Conservation (phyloP, 495 filamentous ascomycete species). For the Xylaria telfairii region DNA sequence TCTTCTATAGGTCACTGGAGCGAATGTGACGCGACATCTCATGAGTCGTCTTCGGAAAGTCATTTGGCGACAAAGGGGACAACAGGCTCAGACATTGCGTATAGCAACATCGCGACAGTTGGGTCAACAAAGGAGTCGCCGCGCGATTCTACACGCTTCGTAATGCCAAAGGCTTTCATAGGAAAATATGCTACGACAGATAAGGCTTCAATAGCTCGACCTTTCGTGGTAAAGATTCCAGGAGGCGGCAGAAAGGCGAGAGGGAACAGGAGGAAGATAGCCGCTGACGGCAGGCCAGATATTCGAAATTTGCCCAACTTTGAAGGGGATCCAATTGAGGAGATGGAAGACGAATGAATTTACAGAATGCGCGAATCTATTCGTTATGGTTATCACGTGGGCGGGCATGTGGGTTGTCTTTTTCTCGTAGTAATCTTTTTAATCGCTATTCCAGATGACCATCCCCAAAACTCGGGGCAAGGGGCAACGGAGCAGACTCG, state of each 20-base stretch:
- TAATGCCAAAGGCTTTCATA: conserved; percentile 48
- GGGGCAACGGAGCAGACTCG: not conserved
- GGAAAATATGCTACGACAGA: conserved; percentile 40
- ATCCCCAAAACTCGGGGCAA: not conserved
- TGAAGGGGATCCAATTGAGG: conserved; percentile 53
- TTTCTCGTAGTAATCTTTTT: not conserved
- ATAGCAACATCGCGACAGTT: conserved; percentile 33
- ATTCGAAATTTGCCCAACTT: conserved; percentile 52
- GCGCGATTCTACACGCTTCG: conserved; percentile 41
- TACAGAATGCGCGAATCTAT: not conserved
- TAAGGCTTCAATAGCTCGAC: conserved; percentile 4
- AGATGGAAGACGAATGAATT: conserved; percentile 42
- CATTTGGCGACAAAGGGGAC: conserved; percentile 30
- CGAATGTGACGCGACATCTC: conserved; percentile 19
- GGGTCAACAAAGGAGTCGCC: conserved; percentile 31
- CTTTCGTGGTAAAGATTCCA: not conserved
- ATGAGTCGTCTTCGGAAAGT: conserved; percentile 31
- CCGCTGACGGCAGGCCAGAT: conserved; percentile 46
- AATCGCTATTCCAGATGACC: not conserved
- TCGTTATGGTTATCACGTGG: not conserved
- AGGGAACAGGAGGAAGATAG: conserved; percentile 41
- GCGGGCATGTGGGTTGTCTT: not conserved
- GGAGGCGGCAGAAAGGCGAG: conserved; percentile 28
- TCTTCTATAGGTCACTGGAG: not conserved
- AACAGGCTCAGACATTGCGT: conserved; percentile 33